A percentile compares a stretch with the other conserved stretches of the same genome.
Evolutionary conservation across 1,284 basidiomycete species (phyloP).

Genomic region (Pascua sp.): DNA sequence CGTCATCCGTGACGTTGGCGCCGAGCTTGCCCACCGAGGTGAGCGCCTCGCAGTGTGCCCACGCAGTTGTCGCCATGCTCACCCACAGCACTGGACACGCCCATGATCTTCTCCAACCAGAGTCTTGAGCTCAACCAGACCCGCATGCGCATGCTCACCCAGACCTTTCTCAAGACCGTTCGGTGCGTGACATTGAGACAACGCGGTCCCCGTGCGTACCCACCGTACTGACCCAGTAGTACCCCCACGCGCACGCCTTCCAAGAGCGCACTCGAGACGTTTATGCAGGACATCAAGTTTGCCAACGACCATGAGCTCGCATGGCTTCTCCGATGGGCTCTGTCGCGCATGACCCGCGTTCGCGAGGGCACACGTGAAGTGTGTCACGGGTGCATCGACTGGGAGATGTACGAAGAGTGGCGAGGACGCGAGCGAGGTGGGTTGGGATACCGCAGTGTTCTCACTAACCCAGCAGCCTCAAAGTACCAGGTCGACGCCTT

Average conservation of each 20-base stretch:
- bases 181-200: conserved; percentile 22
- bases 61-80: neutral
- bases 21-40: conserved; percentile 65
- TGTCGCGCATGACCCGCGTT: conserved; percentile 66
- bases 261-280: conserved; percentile 45
- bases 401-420: conserved; percentile 74
- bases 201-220: neutral
- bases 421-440: conserved; percentile 70
- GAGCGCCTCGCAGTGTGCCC: conserved; percentile 5
- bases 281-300: conserved; percentile 73
- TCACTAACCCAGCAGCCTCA: conserved; percentile 51
- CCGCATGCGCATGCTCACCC: conserved; percentile 68
- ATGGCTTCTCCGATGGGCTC: conserved; percentile 80
- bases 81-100: conserved; percentile 66
- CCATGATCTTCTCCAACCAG: conserved; percentile 80
- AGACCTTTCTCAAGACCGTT: conserved; percentile 60
- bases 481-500: conserved; percentile 69
- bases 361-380: conserved; percentile 53
- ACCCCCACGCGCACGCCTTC: conserved; percentile 51
- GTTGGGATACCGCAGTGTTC: conserved; percentile 27
- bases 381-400: conserved; percentile 66
- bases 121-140: conserved; percentile 74
- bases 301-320: conserved; percentile 79
- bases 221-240: conserved; percentile 36
- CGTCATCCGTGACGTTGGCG: conserved; percentile 65